These are phyloP conservation scores for Lactarius hengduanensis DNA, from an alignment of 768 basidiomycete species.

Conservation along the genomic window DNA sequence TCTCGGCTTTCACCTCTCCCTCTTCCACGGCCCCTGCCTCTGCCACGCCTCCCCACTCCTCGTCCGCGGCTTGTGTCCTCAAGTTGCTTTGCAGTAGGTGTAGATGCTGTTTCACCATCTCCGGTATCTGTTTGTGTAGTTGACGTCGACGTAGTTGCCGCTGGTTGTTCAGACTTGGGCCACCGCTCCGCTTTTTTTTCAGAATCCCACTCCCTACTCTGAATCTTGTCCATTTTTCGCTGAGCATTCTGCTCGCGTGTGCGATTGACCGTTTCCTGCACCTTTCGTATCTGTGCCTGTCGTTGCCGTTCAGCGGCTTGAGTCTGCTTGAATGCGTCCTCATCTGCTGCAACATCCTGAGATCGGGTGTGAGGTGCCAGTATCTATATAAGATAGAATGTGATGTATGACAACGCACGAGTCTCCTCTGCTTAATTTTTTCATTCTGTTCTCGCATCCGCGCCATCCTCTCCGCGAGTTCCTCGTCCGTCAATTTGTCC, in stretches of 20 bases:
- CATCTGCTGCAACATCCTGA: slow-evolving; percentile 79
- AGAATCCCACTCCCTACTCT: slow-evolving; percentile 82
- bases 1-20: slow-evolving; percentile 17
- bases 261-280: slow-evolving; percentile 66
- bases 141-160: slow-evolving; percentile 7
- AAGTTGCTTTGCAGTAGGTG: slow-evolving; percentile 9
- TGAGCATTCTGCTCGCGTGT: slow-evolving; percentile 77
- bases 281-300: slow-evolving; percentile 56
- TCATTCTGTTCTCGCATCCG: slow-evolving; percentile 72
- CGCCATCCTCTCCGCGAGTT: slow-evolving; percentile 64
- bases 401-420: slow-evolving; percentile 42
- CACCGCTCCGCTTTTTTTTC: slow-evolving; percentile 48
- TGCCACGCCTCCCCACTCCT: slow-evolving; percentile 13
- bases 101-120: slow-evolving; percentile 9
- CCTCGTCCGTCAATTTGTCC: slow-evolving; percentile 71
- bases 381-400: background rate
- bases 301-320: slow-evolving; percentile 63
- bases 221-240: slow-evolving; percentile 78
- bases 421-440: slow-evolving; percentile 67
- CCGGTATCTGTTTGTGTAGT: slow-evolving; percentile 19
- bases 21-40: slow-evolving; percentile 22
- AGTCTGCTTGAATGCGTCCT: slow-evolving; percentile 71
- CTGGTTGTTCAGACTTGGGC: slow-evolving; percentile 13
- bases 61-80: slow-evolving; percentile 10
- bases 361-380: slow-evolving; percentile 1